Evolutionary conservation across 352 stramenopile genomes (phyloP).

Genomic region (Phytopythium litorale): DNA sequence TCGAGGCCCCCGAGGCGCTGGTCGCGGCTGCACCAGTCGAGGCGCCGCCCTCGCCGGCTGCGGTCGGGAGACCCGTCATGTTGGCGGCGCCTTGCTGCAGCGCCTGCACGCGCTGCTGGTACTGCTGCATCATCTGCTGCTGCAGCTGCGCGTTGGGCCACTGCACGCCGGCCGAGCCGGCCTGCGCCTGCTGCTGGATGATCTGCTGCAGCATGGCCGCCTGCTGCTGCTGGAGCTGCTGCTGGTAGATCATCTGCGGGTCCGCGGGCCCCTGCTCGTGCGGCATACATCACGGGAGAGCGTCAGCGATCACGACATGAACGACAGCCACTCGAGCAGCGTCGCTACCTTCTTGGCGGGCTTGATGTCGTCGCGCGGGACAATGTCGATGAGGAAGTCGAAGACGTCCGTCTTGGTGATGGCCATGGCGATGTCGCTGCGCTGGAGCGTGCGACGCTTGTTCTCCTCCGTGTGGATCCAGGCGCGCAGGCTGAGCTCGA

Average conservation of each 20-base stretch:
- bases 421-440: constrained; percentile 87
- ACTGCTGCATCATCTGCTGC: constrained; percentile 88
- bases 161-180: constrained; percentile 41
- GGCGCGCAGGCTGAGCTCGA: constrained; percentile 85
- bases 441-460: constrained; percentile 91
- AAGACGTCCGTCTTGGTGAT: constrained; percentile 92
- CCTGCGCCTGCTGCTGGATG: constrained; percentile 76
- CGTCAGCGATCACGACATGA: background rate
- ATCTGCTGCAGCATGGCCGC: constrained; percentile 86
- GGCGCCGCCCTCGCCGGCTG: constrained; percentile 16
- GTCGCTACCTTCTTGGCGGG: constrained; percentile 71
- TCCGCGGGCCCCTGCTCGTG: constrained; percentile 50
- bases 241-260: constrained; percentile 79
- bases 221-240: constrained; percentile 86
- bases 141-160: constrained; percentile 82
- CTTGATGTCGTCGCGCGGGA: constrained; percentile 87
- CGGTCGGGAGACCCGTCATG: constrained; percentile 27
- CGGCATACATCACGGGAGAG: background rate
- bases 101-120: constrained; percentile 78
- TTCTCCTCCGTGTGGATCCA: constrained; percentile 92
- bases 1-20: constrained; percentile 10
- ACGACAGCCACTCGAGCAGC: background rate
- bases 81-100: constrained; percentile 48
- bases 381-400: constrained; percentile 92
- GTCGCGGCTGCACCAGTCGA: constrained; percentile 20